A percentile compares a stretch with the other conserved stretches of the same genome.
Conservation (phyloP, 2,329 filamentous ascomycete species). For the Didymellaceae sp. region DNA sequence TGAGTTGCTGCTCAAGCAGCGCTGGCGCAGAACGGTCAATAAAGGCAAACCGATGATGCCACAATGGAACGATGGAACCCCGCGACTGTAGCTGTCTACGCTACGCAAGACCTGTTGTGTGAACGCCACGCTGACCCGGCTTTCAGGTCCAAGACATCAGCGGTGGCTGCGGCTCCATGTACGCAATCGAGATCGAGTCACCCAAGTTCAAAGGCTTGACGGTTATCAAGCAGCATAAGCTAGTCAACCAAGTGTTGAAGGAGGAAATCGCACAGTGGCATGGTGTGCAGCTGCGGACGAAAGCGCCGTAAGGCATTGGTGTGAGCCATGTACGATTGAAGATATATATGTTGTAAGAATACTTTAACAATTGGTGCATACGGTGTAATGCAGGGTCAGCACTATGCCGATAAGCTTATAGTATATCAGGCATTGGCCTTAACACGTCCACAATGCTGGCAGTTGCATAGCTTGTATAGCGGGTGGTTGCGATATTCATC, state of each 20-base stretch:
- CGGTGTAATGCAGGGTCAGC: not conserved
- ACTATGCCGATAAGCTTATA: not conserved
- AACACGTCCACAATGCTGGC: too few relatives aligned
- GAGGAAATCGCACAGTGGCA: slow-evolving; percentile 84
- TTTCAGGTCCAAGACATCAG: slow-evolving; percentile 74
- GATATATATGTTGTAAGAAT: slow-evolving; percentile 13
- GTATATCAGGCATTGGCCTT: too few relatives aligned
- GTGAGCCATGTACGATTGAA: too few relatives aligned
- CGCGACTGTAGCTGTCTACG: not conserved
- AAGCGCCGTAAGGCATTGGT: slow-evolving; percentile 48
- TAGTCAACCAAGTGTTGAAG: slow-evolving; percentile 77
- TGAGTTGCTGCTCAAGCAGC: not conserved
- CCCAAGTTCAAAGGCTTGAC: slow-evolving; percentile 72
- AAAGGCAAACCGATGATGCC: slow-evolving; percentile 1
- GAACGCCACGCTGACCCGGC: slow-evolving; percentile 9
- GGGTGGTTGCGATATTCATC: too few relatives aligned
- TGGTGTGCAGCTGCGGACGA: slow-evolving; percentile 80
- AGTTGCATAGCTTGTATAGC: too few relatives aligned
- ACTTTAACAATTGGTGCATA: slow-evolving; percentile 16
- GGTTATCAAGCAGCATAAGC: slow-evolving; percentile 81
- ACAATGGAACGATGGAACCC: too few relatives aligned
- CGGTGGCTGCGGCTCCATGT: slow-evolving; percentile 87
- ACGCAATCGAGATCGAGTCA: slow-evolving; percentile 79
- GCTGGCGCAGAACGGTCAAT: not conserved
- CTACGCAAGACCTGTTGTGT: not conserved